phyloP scores from a whole-genome alignment of 805 yeast genomes.

The Wickerhamiella parazyma region DNA sequence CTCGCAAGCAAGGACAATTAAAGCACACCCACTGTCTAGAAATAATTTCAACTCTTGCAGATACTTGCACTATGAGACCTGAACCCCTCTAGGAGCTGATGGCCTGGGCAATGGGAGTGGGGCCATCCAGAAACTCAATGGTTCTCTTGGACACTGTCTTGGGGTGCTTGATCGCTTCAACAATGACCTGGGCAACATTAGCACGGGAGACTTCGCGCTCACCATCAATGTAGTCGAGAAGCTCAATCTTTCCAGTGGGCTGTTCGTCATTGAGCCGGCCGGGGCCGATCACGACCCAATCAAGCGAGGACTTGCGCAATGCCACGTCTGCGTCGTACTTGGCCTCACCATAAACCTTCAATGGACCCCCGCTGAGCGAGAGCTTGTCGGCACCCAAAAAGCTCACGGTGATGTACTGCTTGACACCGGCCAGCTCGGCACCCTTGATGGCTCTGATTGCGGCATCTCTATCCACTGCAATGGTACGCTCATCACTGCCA shows the following conservation, averaged over 20 bases:
- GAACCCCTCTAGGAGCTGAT: too few relatives aligned
- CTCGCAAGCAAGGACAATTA: too few relatives aligned
- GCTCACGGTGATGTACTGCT: conserved; percentile 40
- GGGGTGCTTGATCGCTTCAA: conserved; percentile 1
- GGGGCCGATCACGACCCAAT: conserved; percentile 47
- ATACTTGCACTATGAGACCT: background rate
- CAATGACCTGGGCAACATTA: conserved; percentile 38
- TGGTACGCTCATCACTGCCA: conserved; percentile 32
- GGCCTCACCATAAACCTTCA: conserved; percentile 42
- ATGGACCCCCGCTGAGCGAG: conserved; percentile 32
- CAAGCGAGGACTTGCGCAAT: conserved; percentile 30
- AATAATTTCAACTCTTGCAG: too few relatives aligned
- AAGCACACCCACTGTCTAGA: too few relatives aligned
- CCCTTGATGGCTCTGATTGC: conserved; percentile 47
- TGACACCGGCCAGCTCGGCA: conserved; percentile 31
- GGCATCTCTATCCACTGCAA: conserved; percentile 49
- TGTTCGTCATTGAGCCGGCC: conserved; percentile 31
- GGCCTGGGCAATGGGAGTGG: background rate
- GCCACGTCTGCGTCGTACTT: conserved; percentile 47
- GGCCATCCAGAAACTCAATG: conserved; percentile 18
- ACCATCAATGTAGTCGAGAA: conserved; percentile 17
- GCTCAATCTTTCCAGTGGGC: conserved; percentile 33
- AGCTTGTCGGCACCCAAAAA: conserved; percentile 38
- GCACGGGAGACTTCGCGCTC: conserved; percentile 28
- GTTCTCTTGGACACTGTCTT: conserved; percentile 11